A percentile compares a stretch with the other conserved stretches of the same genome.
Conservation (phyloP, 768 basidiomycete species). For the Mrakia blollopis region DNA sequence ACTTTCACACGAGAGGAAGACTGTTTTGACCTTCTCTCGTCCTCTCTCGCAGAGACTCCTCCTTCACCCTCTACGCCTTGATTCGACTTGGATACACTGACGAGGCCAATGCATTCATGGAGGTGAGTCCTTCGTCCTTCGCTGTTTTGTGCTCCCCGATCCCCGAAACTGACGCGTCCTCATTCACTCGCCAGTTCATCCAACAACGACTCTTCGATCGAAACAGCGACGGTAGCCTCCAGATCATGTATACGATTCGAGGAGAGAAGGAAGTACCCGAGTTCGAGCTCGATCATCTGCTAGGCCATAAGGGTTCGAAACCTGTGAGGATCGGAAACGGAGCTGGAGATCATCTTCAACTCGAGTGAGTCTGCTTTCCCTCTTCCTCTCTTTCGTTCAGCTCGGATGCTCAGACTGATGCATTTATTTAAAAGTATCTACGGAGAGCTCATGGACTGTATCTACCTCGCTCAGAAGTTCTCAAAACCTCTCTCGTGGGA, state of each 20-base stretch:
- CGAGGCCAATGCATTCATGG: slow-evolving; percentile 78
- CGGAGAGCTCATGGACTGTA: slow-evolving; percentile 74
- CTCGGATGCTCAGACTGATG: no score
- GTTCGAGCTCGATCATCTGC: slow-evolving; percentile 64
- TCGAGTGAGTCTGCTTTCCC: slow-evolving; percentile 49
- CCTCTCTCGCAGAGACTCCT: slow-evolving; percentile 60
- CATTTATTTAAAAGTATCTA: not conserved
- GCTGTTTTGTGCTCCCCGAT: slow-evolving; percentile 23
- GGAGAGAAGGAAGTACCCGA: slow-evolving; percentile 67
- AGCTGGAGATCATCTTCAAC: slow-evolving; percentile 44
- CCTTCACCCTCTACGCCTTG: slow-evolving; percentile 79
- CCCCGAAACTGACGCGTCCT: not conserved
- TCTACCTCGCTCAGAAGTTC: slow-evolving; percentile 78
- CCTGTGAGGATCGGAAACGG: slow-evolving; percentile 77
- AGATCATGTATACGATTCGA: slow-evolving; percentile 65
- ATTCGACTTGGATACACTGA: slow-evolving; percentile 89
- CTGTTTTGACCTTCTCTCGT: not conserved
- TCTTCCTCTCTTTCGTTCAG: not conserved
- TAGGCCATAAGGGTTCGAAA: slow-evolving; percentile 15
- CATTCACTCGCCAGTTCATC: not conserved
- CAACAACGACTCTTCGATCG: slow-evolving; percentile 36
- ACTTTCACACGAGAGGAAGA: not conserved
- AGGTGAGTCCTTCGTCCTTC: slow-evolving; percentile 81
- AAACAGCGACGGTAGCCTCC: slow-evolving; percentile 82
- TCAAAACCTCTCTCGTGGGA: slow-evolving; percentile 41